Percentiles rank a stretch among this genome's conserved stretches.
Evolutionary conservation across 2,329 filamentous ascomycete species (phyloP).

Genomic region (Uncinocarpus reesii): DNA sequence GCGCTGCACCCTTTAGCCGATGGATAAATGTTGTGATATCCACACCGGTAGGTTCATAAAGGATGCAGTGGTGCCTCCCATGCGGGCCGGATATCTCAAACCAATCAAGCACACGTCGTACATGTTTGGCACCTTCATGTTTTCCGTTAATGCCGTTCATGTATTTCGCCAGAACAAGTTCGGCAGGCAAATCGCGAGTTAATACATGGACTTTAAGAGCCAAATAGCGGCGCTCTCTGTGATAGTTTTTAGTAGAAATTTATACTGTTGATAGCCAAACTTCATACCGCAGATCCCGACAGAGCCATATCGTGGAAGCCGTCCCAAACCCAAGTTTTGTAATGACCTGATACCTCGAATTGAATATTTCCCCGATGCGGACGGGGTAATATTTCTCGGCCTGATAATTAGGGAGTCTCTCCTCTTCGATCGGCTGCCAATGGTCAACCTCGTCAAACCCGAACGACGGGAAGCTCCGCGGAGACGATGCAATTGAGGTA

Average conservation of each 20-base stretch:
- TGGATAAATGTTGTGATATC: conserved; percentile 1
- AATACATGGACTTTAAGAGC: conserved; percentile 12
- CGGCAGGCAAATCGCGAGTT: neutral
- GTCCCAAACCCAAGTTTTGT: conserved; percentile 14
- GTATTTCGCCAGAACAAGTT: conserved; percentile 6
- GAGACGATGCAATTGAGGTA: neutral
- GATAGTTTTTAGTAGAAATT: neutral
- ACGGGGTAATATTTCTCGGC: conserved; percentile 15
- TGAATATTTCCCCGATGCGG: conserved; percentile 10
- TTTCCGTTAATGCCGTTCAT: neutral
- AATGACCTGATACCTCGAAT: too few relatives aligned
- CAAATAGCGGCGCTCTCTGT: neutral
- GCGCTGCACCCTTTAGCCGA: neutral
- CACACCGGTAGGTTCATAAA: conserved; percentile 10
- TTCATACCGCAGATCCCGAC: conserved; percentile 10
- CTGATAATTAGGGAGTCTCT: conserved; percentile 13
- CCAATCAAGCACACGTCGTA: conserved; percentile 10
- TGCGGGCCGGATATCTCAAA: conserved; percentile 9
- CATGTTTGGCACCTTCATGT: conserved; percentile 10
- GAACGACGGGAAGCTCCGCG: conserved; percentile 9
- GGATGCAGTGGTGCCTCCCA: conserved; percentile 11
- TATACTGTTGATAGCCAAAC: neutral
- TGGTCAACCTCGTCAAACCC: conserved; percentile 8
- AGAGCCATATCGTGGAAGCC: conserved; percentile 13
- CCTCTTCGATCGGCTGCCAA: conserved; percentile 14